Evolutionary conservation across 768 basidiomycete species (phyloP), one percentile per base, ranked within the genome.

Genomic region (Hericium erinaceus): DNA sequence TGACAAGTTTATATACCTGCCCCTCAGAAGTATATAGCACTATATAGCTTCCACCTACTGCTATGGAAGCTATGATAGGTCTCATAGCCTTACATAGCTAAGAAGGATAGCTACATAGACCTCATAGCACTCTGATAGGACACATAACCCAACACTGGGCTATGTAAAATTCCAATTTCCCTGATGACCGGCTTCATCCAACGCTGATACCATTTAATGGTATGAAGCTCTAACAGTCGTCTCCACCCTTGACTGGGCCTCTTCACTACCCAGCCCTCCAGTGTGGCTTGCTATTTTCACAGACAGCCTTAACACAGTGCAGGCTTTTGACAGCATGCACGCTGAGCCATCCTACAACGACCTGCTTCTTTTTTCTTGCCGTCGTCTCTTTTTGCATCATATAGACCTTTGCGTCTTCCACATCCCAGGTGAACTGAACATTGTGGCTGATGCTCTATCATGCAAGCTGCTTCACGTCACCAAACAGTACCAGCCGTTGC

Each of bases 241-340:
- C 12, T 48, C 56, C 20, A 56, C 61, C 1, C 11, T 62, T 7
- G 4, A 18, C 0, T 57, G 41, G 48, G 59, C 49, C 1, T 18
- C 20, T 3, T 39, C 39, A 15, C 8, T 9, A 8, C 48, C 22
- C 48, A 54, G 44, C 15, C 52, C 2, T 50, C 66, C 12, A 4
- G 24, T 15, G 1, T 58, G 63, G 5, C n/a, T 67, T 2, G 57
- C 54, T 0, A 57, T 70, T 13, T 64, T 44, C 60, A 60, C 65
- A 2, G 67, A 72, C 57, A 70, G 61, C 57, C 18, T 51, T 13
- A 66, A 70, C 60, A 60, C 65, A 9, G 67, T 68, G 1, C 48
- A 63, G 11, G 61, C 66, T 11, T 69, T 68, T 57, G 53, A 58
- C 56, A 56, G 64, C 2, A 55, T 70, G 1, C 26, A 55, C 3